Conservation (phyloP, 257 asterid species). For the Solanum pinnatisectum region DNA sequence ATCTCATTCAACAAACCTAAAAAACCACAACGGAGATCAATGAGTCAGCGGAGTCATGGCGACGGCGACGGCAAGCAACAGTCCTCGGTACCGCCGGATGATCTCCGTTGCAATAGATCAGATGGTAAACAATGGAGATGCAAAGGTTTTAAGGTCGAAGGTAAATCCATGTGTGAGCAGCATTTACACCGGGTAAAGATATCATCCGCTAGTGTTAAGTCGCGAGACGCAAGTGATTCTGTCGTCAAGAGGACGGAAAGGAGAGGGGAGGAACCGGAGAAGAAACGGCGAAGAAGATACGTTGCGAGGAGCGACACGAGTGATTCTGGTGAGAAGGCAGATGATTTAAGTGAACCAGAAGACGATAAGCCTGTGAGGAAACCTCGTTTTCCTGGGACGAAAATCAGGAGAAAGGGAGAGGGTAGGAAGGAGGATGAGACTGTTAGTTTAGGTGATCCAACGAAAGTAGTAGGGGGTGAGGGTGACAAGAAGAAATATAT, state of each 20-base stretch:
- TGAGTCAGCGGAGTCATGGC: not conserved
- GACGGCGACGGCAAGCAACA: not conserved
- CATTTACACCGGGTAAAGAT: slow-evolving; percentile 1
- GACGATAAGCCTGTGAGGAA: not conserved
- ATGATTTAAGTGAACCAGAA: not conserved
- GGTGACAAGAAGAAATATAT: not conserved
- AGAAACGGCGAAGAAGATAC: slow-evolving; percentile 6
- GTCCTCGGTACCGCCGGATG: slow-evolving; percentile 6
- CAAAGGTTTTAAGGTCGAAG: slow-evolving; percentile 11
- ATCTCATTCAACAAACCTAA: not conserved
- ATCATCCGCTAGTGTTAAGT: not conserved
- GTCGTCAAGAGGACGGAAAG: not conserved
- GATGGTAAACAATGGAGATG: slow-evolving; percentile 31
- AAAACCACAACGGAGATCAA: not conserved
- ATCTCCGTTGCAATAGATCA: slow-evolving; percentile 15
- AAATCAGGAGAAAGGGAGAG: not conserved
- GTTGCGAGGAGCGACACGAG: not conserved
- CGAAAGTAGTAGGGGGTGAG: not conserved
- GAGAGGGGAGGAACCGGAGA: slow-evolving; percentile 5
- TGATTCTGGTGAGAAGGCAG: not conserved
- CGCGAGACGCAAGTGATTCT: not conserved
- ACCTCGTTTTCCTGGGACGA: not conserved
- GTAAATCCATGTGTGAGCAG: slow-evolving; percentile 10
- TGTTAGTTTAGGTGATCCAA: not conserved
- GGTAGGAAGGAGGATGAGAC: not conserved